Evolutionary conservation across 1,139 yeast species (phyloP).

Genomic region (Taphrina betulina): DNA sequence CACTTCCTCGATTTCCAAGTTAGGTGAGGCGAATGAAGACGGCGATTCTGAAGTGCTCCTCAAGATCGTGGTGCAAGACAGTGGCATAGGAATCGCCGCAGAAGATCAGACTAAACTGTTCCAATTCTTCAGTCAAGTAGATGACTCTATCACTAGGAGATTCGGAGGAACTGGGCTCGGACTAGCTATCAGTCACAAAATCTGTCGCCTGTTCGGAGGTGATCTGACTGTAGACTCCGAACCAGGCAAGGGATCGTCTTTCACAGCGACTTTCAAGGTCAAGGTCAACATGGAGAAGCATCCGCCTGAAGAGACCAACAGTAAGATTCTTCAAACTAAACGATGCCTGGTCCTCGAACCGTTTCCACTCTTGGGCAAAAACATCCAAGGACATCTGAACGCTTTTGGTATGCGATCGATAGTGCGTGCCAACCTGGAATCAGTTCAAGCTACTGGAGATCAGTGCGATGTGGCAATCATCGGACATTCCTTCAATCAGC

Average conservation of each 20-base stretch:
- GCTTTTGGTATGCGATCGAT: conserved; percentile 12
- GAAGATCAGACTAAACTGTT: conserved; percentile 65
- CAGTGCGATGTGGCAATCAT: conserved; percentile 19
- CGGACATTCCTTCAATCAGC: conserved; percentile 29
- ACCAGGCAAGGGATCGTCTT: conserved; percentile 19
- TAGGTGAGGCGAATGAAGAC: conserved; percentile 40
- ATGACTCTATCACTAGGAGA: conserved; percentile 57
- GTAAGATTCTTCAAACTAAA: neutral
- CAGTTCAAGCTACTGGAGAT: neutral
- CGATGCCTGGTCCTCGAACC: conserved; percentile 21
- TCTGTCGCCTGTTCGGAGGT: conserved; percentile 21
- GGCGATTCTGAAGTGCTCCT: no score
- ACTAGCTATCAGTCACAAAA: conserved; percentile 39
- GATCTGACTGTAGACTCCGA: conserved; percentile 15
- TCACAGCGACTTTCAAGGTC: conserved; percentile 16
- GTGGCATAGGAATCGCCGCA: conserved; percentile 63
- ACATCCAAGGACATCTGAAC: conserved; percentile 10
- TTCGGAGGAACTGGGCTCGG: conserved; percentile 66
- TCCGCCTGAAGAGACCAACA: conserved; percentile 1
- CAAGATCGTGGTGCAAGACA: conserved; percentile 66
- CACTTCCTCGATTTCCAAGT: conserved; percentile 39
- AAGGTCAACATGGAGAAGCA: conserved; percentile 2
- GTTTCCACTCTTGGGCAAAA: neutral
- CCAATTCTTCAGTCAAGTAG: conserved; percentile 62
- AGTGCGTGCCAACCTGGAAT: neutral